phyloP scores from a whole-genome alignment of 208 protist genomes.

The Leishmania tarentolae region DNA sequence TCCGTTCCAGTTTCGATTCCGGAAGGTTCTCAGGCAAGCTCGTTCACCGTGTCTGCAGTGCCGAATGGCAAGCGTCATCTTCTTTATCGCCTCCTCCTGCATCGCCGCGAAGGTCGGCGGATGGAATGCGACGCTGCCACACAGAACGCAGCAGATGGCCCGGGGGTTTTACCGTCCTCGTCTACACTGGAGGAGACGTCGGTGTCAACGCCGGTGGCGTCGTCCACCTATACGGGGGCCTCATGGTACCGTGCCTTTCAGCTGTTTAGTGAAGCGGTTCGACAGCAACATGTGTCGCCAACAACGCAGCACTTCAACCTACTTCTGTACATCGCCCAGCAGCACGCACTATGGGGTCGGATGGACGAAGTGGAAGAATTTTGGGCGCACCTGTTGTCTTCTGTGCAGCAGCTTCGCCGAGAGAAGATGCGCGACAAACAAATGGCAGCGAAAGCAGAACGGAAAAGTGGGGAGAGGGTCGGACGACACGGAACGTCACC shows the following conservation, averaged over 20 bases:
- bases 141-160: no score
- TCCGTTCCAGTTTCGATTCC: background rate
- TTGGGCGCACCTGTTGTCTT: conserved; percentile 47
- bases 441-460: background rate
- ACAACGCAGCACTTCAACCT: conserved; percentile 78
- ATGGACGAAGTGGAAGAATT: conserved; percentile 56
- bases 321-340: conserved; percentile 54
- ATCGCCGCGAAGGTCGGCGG: conserved; percentile 14
- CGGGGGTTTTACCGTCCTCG: background rate
- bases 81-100: conserved; percentile 24
- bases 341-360: conserved; percentile 52
- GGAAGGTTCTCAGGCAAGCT: background rate
- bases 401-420: conserved; percentile 27
- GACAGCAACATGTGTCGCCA: conserved; percentile 55
- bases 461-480: background rate
- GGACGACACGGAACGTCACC: background rate
- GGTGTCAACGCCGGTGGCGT: background rate
- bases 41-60: background rate
- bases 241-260: conserved; percentile 53
- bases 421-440: conserved; percentile 25
- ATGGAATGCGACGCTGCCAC: background rate
- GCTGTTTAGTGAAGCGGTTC: conserved; percentile 60
- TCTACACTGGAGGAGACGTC: background rate
- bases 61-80: conserved; percentile 10
- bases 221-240: background rate